These are phyloP conservation scores for Cicer yamashitae DNA, from an alignment of 306 rosid genomes.

Conservation along the genomic window DNA sequence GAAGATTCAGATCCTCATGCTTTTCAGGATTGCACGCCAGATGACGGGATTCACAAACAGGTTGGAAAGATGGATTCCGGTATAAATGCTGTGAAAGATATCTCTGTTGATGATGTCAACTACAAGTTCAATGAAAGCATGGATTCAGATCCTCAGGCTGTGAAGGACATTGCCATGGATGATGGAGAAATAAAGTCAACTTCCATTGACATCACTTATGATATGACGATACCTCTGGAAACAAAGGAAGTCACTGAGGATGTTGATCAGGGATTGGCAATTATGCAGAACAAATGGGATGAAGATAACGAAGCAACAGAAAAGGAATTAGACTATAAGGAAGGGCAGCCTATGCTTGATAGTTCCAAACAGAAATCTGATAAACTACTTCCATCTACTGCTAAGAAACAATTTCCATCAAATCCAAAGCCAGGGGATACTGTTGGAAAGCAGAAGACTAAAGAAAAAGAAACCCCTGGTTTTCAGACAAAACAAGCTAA, in stretches of 20 bases:
- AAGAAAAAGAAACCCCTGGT: slow-evolving; percentile 76
- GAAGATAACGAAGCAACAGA: slow-evolving; percentile 56
- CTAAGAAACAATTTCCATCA: slow-evolving; percentile 63
- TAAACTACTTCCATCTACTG: slow-evolving; percentile 55
- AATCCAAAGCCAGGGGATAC: slow-evolving; percentile 60
- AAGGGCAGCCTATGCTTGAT: slow-evolving; percentile 56
- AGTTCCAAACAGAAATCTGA: slow-evolving; percentile 62
- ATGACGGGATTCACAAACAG: slow-evolving; percentile 65
- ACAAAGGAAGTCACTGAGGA: slow-evolving; percentile 65
- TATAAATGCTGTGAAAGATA: slow-evolving; percentile 79
- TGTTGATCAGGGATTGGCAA: slow-evolving; percentile 48
- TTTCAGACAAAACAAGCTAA: slow-evolving; percentile 70
- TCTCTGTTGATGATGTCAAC: slow-evolving; percentile 81
- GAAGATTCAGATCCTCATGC: slow-evolving; percentile 72
- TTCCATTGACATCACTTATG: slow-evolving; percentile 48
- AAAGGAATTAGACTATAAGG: slow-evolving; percentile 61
- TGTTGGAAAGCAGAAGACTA: slow-evolving; percentile 62
- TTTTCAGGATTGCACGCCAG: slow-evolving; percentile 77
- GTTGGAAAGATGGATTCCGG: slow-evolving; percentile 56
- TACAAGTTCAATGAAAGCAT: slow-evolving; percentile 62
- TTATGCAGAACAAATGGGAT: slow-evolving; percentile 53
- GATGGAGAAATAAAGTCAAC: slow-evolving; percentile 70
- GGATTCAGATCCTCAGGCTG: slow-evolving; percentile 64
- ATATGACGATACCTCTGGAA: slow-evolving; percentile 53
- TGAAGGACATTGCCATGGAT: slow-evolving; percentile 91